These are phyloP conservation scores for Pseudofabraea citricarpa DNA, from an alignment of 2,329 filamentous ascomycete species.

Conservation along the genomic window DNA sequence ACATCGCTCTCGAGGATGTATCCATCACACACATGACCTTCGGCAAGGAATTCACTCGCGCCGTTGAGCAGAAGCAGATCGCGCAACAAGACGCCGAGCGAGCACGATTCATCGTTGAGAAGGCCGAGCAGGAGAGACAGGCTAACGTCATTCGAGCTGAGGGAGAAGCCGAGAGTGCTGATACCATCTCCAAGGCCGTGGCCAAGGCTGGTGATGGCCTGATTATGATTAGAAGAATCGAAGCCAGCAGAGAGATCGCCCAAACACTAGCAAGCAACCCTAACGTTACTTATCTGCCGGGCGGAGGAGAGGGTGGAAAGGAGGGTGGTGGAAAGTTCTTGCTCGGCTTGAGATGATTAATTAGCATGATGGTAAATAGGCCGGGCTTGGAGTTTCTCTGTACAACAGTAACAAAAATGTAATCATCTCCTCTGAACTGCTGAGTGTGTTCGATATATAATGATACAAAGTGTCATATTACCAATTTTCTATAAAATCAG, in stretches of 20 bases:
- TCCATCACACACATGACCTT: constrained; percentile 99
- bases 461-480: too few relatives aligned
- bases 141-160: constrained; percentile 97
- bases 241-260: constrained; percentile 94
- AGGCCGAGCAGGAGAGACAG: constrained; percentile 97
- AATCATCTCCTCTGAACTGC: constrained; percentile 23
- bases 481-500: too few relatives aligned
- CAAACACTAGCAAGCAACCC: constrained; percentile 84
- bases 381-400: constrained; percentile 9
- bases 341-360: constrained; percentile 56
- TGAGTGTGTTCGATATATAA: too few relatives aligned
- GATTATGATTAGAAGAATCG: constrained; percentile 94
- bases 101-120: constrained; percentile 96
- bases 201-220: constrained; percentile 90
- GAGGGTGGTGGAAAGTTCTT: constrained; percentile 53
- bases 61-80: constrained; percentile 99
- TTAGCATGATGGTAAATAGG: constrained; percentile 8
- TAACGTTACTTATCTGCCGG: constrained; percentile 91
- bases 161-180: constrained; percentile 94
- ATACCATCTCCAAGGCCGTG: constrained; percentile 91
- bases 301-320: constrained; percentile 60
- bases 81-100: constrained; percentile 98
- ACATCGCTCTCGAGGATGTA: constrained; percentile 97
- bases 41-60: constrained; percentile 96
- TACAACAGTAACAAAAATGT: constrained; percentile 22